These are phyloP conservation scores for Dictyostelium purpureum DNA, from an alignment of 78 protist species.

Conservation along the genomic window DNA sequence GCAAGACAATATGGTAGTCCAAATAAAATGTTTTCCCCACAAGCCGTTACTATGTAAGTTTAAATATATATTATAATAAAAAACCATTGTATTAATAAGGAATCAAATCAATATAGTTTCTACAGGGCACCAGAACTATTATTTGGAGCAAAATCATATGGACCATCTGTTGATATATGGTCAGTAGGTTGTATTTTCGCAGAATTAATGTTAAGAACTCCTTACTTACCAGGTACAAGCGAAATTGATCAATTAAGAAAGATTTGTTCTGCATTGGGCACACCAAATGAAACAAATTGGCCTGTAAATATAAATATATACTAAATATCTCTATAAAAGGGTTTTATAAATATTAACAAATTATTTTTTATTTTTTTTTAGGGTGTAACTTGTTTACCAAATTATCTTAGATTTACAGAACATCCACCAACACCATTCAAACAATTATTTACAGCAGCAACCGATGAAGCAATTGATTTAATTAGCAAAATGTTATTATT, in stretches of 20 bases:
- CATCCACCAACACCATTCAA: conserved; percentile 76
- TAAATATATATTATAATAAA: not conserved
- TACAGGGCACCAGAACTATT: conserved; percentile 93
- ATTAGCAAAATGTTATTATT: conserved; percentile 45
- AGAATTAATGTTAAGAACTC: conserved; percentile 87
- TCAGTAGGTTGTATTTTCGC: conserved; percentile 89
- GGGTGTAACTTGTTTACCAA: conserved; percentile 65
- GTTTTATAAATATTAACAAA: not conserved
- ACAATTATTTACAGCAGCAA: conserved; percentile 70
- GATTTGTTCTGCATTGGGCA: conserved; percentile 79
- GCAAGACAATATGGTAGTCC: conserved; percentile 88
- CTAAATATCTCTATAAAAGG: not conserved
- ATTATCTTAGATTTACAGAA: conserved; percentile 63
- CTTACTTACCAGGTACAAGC: conserved; percentile 79
- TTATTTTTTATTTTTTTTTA: not conserved
- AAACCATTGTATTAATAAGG: not conserved
- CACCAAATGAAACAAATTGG: conserved; percentile 79
- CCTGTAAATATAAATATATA: conserved; percentile 55
- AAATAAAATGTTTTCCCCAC: conserved; percentile 54
- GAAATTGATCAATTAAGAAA: conserved; percentile 82
- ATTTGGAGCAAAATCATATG: conserved; percentile 88
- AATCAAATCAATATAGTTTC: conserved; percentile 22
- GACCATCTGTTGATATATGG: conserved; percentile 91
- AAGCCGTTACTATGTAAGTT: conserved; percentile 74
- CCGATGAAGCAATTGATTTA: conserved; percentile 72